Percentiles rank a stretch among this genome's conserved stretches.
These are phyloP conservation scores for Ogataea corticis DNA, from an alignment of 805 yeast species.

Conservation along the genomic window DNA sequence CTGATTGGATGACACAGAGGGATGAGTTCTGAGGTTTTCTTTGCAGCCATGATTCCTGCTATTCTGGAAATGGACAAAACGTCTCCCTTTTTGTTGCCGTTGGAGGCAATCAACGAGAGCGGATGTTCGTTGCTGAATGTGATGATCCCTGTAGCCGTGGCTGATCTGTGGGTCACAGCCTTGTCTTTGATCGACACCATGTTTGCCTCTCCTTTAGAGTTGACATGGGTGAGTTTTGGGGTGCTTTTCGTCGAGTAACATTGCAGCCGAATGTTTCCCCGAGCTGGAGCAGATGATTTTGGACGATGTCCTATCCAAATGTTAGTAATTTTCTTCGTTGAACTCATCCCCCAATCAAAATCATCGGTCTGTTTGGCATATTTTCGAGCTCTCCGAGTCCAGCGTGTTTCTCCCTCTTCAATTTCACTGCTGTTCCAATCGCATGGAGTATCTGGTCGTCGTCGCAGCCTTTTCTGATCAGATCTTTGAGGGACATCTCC, in stretches of 20 bases:
- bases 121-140: conserved; percentile 38
- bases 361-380: conserved; percentile 55
- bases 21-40: conserved; percentile 45
- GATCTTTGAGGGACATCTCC: conserved; percentile 48
- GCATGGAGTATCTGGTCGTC: conserved; percentile 39
- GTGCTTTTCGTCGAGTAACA: not conserved
- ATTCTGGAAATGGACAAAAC: conserved; percentile 48
- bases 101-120: conserved; percentile 33
- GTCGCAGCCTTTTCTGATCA: conserved; percentile 38
- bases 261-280: not conserved
- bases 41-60: conserved; percentile 54
- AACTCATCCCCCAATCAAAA: conserved; percentile 52
- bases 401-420: conserved; percentile 52
- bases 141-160: conserved; percentile 45
- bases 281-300: not conserved
- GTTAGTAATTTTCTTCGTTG: conserved; percentile 10
- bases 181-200: conserved; percentile 53
- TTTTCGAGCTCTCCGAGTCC: conserved; percentile 47
- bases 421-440: conserved; percentile 47
- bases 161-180: conserved; percentile 39
- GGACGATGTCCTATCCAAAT: not conserved
- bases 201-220: conserved; percentile 37
- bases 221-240: conserved; percentile 39
- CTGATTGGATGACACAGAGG: conserved; percentile 53
- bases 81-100: conserved; percentile 51